Evolutionary conservation across 495 filamentous ascomycete genomes (phyloP), one percentile per base, ranked within the genome.

Genomic region (Lophium mytilinum): DNA sequence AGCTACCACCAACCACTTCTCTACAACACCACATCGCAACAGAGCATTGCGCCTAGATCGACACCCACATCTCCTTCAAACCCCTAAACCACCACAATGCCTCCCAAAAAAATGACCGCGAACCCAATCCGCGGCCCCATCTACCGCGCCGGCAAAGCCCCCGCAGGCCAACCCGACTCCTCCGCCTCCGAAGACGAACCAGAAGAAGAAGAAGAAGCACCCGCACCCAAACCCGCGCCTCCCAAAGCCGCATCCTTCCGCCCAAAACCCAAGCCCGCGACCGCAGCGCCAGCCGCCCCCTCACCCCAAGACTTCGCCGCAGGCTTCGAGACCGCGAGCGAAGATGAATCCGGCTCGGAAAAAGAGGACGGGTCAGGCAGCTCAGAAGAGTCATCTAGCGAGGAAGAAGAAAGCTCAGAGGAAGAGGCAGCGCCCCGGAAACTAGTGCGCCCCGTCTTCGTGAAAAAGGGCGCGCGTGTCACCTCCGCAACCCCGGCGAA

Each of bases 101-200:
- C 89, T 62, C 79, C 83, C 36, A 92, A 90, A 73, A 85, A 88
- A 58, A 96, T 98, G 92, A 96, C 92, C 63, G 89, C 89, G 42
- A 96, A 98, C 68, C 90, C 89, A 4, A 71, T 86, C 57, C 84
- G 83, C 63, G 87, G 91, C 1, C 78, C 88, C 9, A 85, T 94
- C 21, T 87, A 96, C 69, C 83, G 90, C 41, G 84, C 90, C 35
- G 92, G 92, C 60, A 97, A 96, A 73, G 72, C 86, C 21, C 70
- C 84, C 43, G 84, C 79, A 9, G 39, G 57, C 4, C 83, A 85
- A 66, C 85, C 50, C 35, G 82, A 84, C 63, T 82, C 84, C 62
- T 84, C 49, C 18, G 82, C 83, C 61, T 90, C 86, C 42, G 73
- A 76, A 1, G 78, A 80, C 39, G 77, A 82, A 40, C 82, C 79